Percentiles rank a stretch among this genome's conserved stretches.
phyloP scores from a whole-genome alignment of 140 eudicot genomes.

The Flaveria floridana region DNA sequence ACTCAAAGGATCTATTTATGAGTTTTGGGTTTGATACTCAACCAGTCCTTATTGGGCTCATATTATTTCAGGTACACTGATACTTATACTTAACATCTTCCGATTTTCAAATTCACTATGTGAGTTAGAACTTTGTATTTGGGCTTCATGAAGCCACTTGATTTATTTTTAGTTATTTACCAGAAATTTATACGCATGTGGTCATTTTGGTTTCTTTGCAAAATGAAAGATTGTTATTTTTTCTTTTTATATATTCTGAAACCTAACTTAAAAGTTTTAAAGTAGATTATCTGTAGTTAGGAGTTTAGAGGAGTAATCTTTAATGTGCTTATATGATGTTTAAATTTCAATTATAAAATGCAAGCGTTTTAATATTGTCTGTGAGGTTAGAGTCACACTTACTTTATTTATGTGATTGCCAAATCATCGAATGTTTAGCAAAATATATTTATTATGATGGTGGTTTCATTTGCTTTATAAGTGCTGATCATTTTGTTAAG shows the following conservation, averaged over 20 bases:
- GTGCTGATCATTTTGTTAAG: neutral
- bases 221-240: neutral
- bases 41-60: conserved; percentile 95
- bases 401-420: neutral
- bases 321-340: neutral
- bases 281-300: neutral
- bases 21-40: conserved; percentile 98
- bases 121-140: neutral
- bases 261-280: neutral
- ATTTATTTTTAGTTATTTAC: neutral
- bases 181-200: neutral
- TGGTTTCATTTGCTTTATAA: neutral
- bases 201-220: neutral
- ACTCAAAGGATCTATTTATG: conserved; percentile 84
- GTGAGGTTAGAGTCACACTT: neutral
- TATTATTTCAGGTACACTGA: conserved; percentile 72
- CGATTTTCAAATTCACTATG: neutral
- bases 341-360: neutral
- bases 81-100: neutral
- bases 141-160: neutral
- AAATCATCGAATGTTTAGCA: neutral
- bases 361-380: neutral
- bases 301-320: conserved; percentile 11
- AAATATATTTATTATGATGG: neutral
- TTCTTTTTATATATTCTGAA: neutral